These are phyloP conservation scores for Alternaria alternata DNA, from an alignment of 2,329 filamentous ascomycete genomes.

Conservation along the genomic window DNA sequence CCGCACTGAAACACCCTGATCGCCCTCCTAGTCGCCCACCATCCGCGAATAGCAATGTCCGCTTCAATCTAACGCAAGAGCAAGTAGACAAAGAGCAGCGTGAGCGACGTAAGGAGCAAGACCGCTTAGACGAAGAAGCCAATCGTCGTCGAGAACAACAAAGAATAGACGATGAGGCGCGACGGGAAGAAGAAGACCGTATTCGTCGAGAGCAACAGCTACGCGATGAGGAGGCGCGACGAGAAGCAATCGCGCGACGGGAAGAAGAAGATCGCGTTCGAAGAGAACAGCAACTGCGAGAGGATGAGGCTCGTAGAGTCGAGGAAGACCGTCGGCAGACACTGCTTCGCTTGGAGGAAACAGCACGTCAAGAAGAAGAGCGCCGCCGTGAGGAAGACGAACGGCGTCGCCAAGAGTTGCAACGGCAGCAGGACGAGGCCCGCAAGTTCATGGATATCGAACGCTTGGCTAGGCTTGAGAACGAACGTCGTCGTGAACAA, in stretches of 20 bases:
- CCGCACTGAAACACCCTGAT: conserved; percentile 32
- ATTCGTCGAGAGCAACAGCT: conserved; percentile 31
- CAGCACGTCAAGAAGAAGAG: conserved; percentile 13
- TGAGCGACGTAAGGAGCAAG: conserved; percentile 47
- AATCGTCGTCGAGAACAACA: conserved; percentile 30
- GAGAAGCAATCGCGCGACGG: conserved; percentile 32
- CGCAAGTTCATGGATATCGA: conserved; percentile 39
- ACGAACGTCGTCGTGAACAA: conserved; percentile 39
- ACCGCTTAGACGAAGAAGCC: conserved; percentile 37
- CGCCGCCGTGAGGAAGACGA: conserved; percentile 25
- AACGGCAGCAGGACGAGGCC: conserved; percentile 41
- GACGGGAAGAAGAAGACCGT: conserved; percentile 36
- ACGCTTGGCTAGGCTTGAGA: conserved; percentile 38
- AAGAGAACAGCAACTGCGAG: conserved; percentile 28
- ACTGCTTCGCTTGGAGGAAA: conserved; percentile 10
- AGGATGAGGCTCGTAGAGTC: conserved; percentile 23
- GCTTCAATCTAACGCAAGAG: conserved; percentile 66
- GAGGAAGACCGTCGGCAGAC: conserved; percentile 10
- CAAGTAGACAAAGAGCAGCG: conserved; percentile 60
- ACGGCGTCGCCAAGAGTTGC: conserved; percentile 31
- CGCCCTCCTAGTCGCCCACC: conserved; percentile 28
- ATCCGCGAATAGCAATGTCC: conserved; percentile 57
- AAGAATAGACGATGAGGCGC: conserved; percentile 32
- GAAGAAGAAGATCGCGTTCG: conserved; percentile 39
- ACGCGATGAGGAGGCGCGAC: conserved; percentile 28